Percentiles rank a stretch among this genome's conserved stretches.
phyloP scores from a whole-genome alignment of 176 grass and related monocot species.

The Neostapfia colusana region DNA sequence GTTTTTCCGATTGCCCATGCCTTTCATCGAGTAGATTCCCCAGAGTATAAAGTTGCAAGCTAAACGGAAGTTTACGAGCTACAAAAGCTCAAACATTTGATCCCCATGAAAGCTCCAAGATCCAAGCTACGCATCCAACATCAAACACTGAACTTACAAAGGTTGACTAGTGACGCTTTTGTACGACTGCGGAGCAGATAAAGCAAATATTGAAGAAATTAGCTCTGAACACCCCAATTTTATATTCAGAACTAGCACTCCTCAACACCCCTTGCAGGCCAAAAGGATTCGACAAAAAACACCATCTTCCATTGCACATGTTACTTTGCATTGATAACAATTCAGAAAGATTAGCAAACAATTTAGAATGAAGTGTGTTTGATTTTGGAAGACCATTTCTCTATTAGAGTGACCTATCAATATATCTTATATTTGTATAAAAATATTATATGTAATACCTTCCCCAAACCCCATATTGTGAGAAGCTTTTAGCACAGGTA shows the following conservation, averaged over 20 bases:
- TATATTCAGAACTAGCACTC: not conserved
- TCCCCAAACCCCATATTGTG: too few relatives aligned
- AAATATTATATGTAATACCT: too few relatives aligned
- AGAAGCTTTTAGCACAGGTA: too few relatives aligned
- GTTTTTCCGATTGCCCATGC: not conserved
- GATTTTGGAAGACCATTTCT: too few relatives aligned
- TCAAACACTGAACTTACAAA: constrained; percentile 1
- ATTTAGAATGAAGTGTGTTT: too few relatives aligned
- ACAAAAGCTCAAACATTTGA: too few relatives aligned
- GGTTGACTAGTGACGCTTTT: not conserved
- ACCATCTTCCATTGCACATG: not conserved
- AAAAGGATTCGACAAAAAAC: constrained; percentile 15
- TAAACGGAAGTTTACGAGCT: too few relatives aligned
- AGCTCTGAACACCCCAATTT: not conserved
- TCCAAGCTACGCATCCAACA: not conserved
- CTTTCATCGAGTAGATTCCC: not conserved
- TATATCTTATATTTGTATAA: too few relatives aligned
- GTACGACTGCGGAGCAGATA: not conserved
- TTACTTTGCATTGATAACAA: not conserved
- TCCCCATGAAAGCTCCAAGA: not conserved
- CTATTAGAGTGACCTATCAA: too few relatives aligned
- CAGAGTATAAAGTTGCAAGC: not conserved
- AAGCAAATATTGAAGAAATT: not conserved
- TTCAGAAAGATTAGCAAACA: not conserved
- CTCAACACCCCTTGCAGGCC: not conserved